Base-by-base conservation (phyloP, 306 rosid species). In the Quercus robur region DNA sequence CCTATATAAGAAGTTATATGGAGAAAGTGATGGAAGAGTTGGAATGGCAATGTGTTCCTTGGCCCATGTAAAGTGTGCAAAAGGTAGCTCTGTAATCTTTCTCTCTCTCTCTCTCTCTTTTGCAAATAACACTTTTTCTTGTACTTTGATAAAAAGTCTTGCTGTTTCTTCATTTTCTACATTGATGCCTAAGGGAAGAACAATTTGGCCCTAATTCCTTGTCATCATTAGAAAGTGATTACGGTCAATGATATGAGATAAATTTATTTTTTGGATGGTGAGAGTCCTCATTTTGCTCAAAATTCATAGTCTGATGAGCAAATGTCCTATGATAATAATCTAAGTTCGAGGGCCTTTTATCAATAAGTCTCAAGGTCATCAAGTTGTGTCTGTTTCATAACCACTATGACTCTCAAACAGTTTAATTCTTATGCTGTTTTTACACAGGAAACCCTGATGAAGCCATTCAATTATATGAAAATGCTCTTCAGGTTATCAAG, bases 41-140 rank as follows among this genome's bases (percentile, higher is more conserved):
- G 99, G 97, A 81, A 86, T 91, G 90, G 94, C 97, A 63, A 88
- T 91, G 95, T 85, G 81, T 79, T 93, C 97, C 73, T 83, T 93
- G 56, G 99, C 99, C 77, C 91, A 84, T 73, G 97, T 84, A 13
- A 91, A 94, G 85, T 91, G 91, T 83, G 97, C 95, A 64, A 84
- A 82, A 82, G 97, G 99, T 94, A 90, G 87, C 76, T 78, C 57
- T 9, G 51, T 70, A 51, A 31, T 66, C 46, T n/a, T 75, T 69
- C 80, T 75, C 51, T 75, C 33, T 77, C 51, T 75, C 33, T 77
- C 66, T 63, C 56, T 69, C 59, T 55, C 77, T 78, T 69, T 79
- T 82, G 18, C 59, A 23, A 30, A 33, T 63, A 52, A 28, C 54
- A 31, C 33, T 51, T 55, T 77, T 55, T 18, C 70, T 54, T 61